phyloP scores from a whole-genome alignment of 2,329 filamentous ascomycete species.

The Diaporthe amygdali region DNA sequence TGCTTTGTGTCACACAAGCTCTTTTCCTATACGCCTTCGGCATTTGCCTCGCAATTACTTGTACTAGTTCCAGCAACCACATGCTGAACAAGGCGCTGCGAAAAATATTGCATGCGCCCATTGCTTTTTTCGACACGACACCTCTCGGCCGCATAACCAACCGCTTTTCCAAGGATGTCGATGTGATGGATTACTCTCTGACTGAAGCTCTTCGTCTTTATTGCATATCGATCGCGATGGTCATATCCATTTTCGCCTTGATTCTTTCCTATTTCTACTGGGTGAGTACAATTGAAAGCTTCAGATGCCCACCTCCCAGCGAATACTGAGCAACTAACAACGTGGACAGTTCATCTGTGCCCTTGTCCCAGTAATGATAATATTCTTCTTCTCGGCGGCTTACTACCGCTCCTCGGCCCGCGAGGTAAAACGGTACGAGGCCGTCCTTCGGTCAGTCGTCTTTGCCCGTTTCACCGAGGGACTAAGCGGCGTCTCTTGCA shows the following conservation, averaged over 20 bases:
- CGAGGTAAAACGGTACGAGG: conserved; percentile 72
- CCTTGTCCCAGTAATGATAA: conserved; percentile 62
- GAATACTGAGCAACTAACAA: not conserved
- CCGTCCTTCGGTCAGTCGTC: conserved; percentile 67
- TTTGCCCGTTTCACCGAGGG: conserved; percentile 71
- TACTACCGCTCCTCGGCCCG: conserved; percentile 72
- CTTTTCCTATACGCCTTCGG: conserved; percentile 68
- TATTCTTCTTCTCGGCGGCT: conserved; percentile 66
- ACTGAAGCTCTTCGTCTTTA: conserved; percentile 71
- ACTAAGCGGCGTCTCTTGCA: conserved; percentile 58
- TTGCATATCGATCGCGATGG: conserved; percentile 66
- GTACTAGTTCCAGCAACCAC: conserved; percentile 67
- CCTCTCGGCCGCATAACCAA: conserved; percentile 73
- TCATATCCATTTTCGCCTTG: conserved; percentile 65
- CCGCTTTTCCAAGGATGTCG: conserved; percentile 72
- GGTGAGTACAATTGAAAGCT: not conserved
- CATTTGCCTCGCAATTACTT: conserved; percentile 64
- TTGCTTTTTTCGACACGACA: conserved; percentile 68
- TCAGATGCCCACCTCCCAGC: not conserved
- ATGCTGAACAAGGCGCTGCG: conserved; percentile 51
- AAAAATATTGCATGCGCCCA: conserved; percentile 17
- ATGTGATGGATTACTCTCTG: conserved; percentile 73
- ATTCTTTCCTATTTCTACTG: conserved; percentile 71
- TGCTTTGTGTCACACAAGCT: conserved; percentile 60
- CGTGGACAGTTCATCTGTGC: conserved; percentile 62